Percentiles rank a stretch among this genome's conserved stretches.
Evolutionary conservation across 768 basidiomycete genomes (phyloP).

Genomic region (Gloeophyllum trabeum): DNA sequence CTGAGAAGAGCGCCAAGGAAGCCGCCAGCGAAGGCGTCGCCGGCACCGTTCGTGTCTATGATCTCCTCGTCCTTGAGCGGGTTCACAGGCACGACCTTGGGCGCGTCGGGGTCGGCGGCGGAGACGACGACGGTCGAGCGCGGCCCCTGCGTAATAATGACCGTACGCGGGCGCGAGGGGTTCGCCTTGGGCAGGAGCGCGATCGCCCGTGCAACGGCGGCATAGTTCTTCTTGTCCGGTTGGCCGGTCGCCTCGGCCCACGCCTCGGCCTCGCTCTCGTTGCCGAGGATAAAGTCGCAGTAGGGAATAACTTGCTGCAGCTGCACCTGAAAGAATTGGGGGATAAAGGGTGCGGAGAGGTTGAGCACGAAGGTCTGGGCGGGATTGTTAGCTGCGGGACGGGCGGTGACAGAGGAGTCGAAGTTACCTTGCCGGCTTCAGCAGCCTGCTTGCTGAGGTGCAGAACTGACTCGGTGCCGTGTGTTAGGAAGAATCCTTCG

Average conservation of each 20-base stretch:
- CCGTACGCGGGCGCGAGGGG: conserved; percentile 61
- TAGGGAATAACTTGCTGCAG: conserved; percentile 74
- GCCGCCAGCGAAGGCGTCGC: conserved; percentile 95
- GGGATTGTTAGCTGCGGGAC: conserved; percentile 1
- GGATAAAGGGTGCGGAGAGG: conserved; percentile 95
- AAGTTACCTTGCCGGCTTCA: conserved; percentile 55
- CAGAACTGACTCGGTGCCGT: conserved; percentile 65
- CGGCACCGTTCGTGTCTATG: conserved; percentile 96
- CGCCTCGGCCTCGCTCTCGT: conserved; percentile 87
- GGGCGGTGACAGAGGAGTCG: not conserved
- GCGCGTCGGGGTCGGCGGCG: conserved; percentile 38
- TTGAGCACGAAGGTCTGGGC: conserved; percentile 79
- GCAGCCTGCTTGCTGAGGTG: conserved; percentile 73
- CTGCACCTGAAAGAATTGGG: conserved; percentile 82
- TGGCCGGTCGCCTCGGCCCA: conserved; percentile 71
- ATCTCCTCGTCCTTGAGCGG: conserved; percentile 52
- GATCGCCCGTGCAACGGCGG: conserved; percentile 61
- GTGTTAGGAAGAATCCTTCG: conserved; percentile 96
- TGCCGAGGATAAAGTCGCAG: conserved; percentile 89
- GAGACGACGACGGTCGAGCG: conserved; percentile 68
- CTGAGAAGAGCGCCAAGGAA: conserved; percentile 80
- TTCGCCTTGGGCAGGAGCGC: conserved; percentile 72
- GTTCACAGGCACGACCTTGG: conserved; percentile 48
- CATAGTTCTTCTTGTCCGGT: conserved; percentile 52
- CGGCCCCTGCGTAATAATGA: conserved; percentile 88